Conservation (phyloP, 2,329 filamentous ascomycete species). For the Bipolaris zeicola region DNA sequence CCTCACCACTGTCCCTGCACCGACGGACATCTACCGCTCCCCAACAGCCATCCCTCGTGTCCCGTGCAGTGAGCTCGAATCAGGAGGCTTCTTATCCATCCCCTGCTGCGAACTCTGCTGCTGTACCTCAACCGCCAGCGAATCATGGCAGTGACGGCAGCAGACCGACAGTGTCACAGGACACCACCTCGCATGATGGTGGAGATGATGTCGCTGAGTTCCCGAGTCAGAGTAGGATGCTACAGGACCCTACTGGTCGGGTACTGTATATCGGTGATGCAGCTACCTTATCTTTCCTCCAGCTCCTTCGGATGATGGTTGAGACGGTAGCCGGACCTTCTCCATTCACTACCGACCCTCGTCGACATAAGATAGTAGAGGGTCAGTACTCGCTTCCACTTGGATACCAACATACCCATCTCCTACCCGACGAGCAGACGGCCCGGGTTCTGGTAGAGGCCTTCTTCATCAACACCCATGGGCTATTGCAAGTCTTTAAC, state of each 20-base stretch:
- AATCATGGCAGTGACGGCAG: slow-evolving; percentile 28
- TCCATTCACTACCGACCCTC: slow-evolving; percentile 63
- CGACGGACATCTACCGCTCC: slow-evolving; percentile 24
- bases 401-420: slow-evolving; percentile 55
- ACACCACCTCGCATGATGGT: slow-evolving; percentile 48
- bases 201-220: slow-evolving; percentile 63
- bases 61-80: slow-evolving; percentile 19
- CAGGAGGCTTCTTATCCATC: slow-evolving; percentile 30
- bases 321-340: slow-evolving; percentile 61
- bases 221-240: slow-evolving; percentile 62
- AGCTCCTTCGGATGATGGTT: slow-evolving; percentile 66
- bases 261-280: slow-evolving; percentile 68
- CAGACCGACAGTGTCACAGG: slow-evolving; percentile 37
- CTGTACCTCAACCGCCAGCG: slow-evolving; percentile 32
- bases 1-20: slow-evolving; percentile 27
- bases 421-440: slow-evolving; percentile 62
- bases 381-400: slow-evolving; percentile 56
- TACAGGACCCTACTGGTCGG: slow-evolving; percentile 64
- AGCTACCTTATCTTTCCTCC: slow-evolving; percentile 65
- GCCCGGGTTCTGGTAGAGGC: slow-evolving; percentile 62
- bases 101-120: slow-evolving; percentile 26
- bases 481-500: slow-evolving; percentile 66
- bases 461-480: slow-evolving; percentile 68
- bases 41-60: slow-evolving; percentile 12
- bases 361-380: slow-evolving; percentile 63